Base-by-base conservation (phyloP, 2,329 filamentous ascomycete genomes). In the Stromatinia cepivora region DNA sequence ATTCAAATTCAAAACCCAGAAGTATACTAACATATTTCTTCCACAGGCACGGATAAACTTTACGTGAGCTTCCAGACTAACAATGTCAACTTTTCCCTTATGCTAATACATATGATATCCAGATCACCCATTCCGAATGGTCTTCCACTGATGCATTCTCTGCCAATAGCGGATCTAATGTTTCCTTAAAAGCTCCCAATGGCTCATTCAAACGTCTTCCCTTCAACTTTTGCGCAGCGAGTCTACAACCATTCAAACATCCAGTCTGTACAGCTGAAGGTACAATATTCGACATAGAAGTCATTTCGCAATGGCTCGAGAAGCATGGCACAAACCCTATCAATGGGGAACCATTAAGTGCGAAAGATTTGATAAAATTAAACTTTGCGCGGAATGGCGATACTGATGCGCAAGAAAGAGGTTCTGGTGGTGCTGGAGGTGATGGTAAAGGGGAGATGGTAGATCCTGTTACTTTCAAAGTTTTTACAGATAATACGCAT, bases 71-170 rank as follows among this genome's bases (percentile, higher is more conserved):
- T 28, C 15, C 17, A 45, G 34, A 54, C 46, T 39, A n/a, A 66
- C 70, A 53, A 70, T 56, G 20, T 62, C 34, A 56, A 52, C 25
- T 53, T 52, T 45, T 28, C 46, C 31, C 13, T 52, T 4, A 62
- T 52, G 61, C 61, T 63, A 52, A 63, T 50, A 52, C 15, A 39
- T 34, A 34, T 52, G 31, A 36, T 28, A 34, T 56, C 84, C 15
- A 89, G 86, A 99, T 99, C 78, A 99, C 95, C 68, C 96, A 99
- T 82, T 96, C 92, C 53, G 95, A 99, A 84, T 99, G 95, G 95
- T 90, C 93, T 10, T 97, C 93, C 8, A 88, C 90, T 61, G 94
- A 97, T 80, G 89, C 92, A 70, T 97, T 92, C 81, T 91, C 92
- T 45, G 93, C 93, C 74, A 94, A 89, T 78, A 90, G 86, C 39